Base-by-base conservation (phyloP, 768 basidiomycete genomes). In the Boletus rex-veris region DNA sequence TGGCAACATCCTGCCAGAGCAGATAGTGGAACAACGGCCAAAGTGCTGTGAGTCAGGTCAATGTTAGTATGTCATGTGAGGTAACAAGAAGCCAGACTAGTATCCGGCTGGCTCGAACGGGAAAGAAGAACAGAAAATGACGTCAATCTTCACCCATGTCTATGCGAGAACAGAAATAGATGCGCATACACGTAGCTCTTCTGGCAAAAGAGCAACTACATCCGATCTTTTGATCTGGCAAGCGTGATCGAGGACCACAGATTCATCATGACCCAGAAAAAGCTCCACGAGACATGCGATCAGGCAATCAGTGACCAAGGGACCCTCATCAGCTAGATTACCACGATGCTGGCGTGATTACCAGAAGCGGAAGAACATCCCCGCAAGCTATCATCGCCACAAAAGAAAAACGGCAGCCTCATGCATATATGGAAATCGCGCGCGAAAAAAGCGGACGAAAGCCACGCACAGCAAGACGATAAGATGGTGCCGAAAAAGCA, bases 21-120 rank as follows among this genome's bases (percentile, higher is more conserved):
- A 98, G 83, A 69, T 98, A 98, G 74, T 98, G 97, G 82, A 98
- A 97, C 39, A 98, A 75, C 1, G 96, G 96, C 95, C 96, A 99
- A 41, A 99, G 84, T 37, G 86, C 93, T 96, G 37, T 0, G 21
- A 47, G 47, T 18, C 40, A 46, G n/a, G 46, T 38, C 43, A 50
- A 18, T 46, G 52, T 58, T 36, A 60, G 55, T 2, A 50, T 47
- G 18, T 53, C 52, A 49, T 35, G 35, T 57, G 41, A 33, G 16
- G 26, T 2, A 26, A 7, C 15, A 47, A 26, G 6, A 36, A 5
- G 53, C 36, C 7, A 11, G 37, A 36, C 35, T 5, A 36, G 35
- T 15, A 9, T 24, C 45, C 33, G 12, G 24, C 11, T 19, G 3
- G 7, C 26, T 28, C 1, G 28, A 48, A 53, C 4, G n/a, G 35